Conservation (phyloP, 345 rosid genomes). For the Pistacia atlantica region DNA sequence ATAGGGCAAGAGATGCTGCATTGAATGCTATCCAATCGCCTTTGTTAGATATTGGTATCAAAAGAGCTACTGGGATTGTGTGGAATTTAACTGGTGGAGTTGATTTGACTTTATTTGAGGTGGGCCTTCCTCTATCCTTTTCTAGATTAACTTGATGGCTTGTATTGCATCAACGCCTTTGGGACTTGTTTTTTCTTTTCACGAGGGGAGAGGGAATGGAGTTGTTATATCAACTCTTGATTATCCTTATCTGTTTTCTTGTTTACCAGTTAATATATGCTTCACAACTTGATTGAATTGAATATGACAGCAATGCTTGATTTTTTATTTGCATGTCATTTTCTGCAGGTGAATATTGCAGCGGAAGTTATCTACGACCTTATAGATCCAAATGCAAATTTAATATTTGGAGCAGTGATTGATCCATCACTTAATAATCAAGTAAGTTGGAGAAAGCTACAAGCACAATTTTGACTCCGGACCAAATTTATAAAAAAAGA, state of each 20-base stretch:
- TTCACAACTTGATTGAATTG: not conserved
- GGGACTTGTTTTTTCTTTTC: no score
- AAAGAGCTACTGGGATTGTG: conserved; percentile 94
- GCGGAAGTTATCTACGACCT: conserved; percentile 91
- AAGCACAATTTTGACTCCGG: not conserved
- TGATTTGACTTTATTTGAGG: conserved; percentile 88
- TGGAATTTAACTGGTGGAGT: conserved; percentile 97
- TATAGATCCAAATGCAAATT: conserved; percentile 86
- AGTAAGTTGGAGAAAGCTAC: conserved; percentile 40
- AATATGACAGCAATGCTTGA: not conserved
- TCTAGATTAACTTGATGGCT: not conserved
- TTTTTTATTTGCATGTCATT: not conserved
- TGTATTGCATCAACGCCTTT: not conserved
- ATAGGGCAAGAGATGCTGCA: conserved; percentile 95
- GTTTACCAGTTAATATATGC: not conserved
- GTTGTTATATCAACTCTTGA: not conserved
- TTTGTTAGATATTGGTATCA: conserved; percentile 82
- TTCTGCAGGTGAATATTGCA: conserved; percentile 81
- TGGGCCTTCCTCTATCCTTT: conserved; percentile 19
- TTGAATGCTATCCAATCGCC: conserved; percentile 93
- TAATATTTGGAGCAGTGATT: conserved; percentile 58
- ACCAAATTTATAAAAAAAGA: not conserved
- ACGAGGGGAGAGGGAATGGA: no score
- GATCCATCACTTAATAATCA: conserved; percentile 82
- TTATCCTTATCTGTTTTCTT: not conserved